These are phyloP conservation scores for Globisporangium ultimum DNA, from an alignment of 352 stramenopile genomes.

Conservation along the genomic window DNA sequence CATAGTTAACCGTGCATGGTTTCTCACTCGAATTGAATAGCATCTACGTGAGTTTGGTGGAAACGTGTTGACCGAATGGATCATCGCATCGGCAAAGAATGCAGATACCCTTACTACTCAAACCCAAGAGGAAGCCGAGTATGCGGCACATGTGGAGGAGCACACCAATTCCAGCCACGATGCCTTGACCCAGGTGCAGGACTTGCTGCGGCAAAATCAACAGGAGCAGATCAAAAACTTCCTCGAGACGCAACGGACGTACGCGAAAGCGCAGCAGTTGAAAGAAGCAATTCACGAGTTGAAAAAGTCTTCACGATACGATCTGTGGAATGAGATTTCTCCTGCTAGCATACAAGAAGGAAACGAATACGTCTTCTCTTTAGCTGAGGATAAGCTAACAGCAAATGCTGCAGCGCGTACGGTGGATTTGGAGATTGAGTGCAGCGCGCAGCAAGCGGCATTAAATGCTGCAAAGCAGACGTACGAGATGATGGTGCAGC, in stretches of 20 bases:
- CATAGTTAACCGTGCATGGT: background rate
- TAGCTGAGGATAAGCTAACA: too few species aligned
- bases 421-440: slow-evolving; percentile 29
- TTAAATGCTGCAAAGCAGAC: slow-evolving; percentile 15
- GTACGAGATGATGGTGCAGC: slow-evolving; percentile 16
- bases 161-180: slow-evolving; percentile 29
- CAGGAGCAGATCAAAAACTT: slow-evolving; percentile 39
- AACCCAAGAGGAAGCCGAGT: slow-evolving; percentile 30
- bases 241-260: slow-evolving; percentile 27
- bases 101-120: background rate
- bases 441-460: slow-evolving; percentile 17
- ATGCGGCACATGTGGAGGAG: slow-evolving; percentile 33
- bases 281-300: slow-evolving; percentile 10
- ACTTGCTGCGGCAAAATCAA: slow-evolving; percentile 32
- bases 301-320: slow-evolving; percentile 6
- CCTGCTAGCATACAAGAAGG: too few species aligned
- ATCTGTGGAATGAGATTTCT: slow-evolving; percentile 14
- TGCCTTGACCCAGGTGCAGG: slow-evolving; percentile 35
- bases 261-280: slow-evolving; percentile 20
- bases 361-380: too few species aligned
- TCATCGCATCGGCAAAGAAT: slow-evolving; percentile 11
- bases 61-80: slow-evolving; percentile 15
- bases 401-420: slow-evolving; percentile 6
- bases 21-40: slow-evolving; percentile 9
- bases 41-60: slow-evolving; percentile 35